Conservation (phyloP, 108 stramenopile species). For the Hondaea fermentalgiana region DNA sequence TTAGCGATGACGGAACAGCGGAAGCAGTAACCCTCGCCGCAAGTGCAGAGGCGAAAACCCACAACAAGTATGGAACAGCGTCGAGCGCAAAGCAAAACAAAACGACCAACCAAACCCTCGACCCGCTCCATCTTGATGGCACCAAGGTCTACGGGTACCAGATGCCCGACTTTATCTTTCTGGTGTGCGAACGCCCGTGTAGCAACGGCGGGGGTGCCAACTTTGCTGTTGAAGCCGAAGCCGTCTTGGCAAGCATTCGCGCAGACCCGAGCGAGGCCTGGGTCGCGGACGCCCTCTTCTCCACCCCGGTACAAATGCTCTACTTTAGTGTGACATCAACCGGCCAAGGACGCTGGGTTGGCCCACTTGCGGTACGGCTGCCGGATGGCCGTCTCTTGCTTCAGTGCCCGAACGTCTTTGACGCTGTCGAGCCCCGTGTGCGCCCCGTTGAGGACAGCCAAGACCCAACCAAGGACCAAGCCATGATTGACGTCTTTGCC, state of each 20-base stretch:
- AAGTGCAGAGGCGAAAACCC: not conserved
- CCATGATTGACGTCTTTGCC: not conserved
- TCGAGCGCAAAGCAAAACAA: not conserved
- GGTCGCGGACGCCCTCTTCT: not conserved
- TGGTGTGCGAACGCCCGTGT: not conserved
- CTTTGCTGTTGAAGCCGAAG: not conserved
- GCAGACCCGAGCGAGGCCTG: not conserved
- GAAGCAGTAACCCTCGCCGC: not conserved
- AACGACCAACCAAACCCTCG: not conserved
- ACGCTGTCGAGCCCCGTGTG: not conserved
- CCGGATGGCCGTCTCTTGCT: not conserved
- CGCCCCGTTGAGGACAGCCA: not conserved
- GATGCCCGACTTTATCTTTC: not conserved
- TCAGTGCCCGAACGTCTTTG: not conserved
- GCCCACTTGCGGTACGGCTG: not conserved
- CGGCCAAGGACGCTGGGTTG: not conserved
- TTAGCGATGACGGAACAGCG: not conserved
- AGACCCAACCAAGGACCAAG: not conserved
- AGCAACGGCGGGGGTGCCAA: not conserved
- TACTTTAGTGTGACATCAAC: not conserved
- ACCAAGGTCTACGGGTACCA: constrained; percentile 4
- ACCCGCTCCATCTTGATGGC: not conserved
- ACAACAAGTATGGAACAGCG: not conserved
- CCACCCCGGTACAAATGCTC: not conserved
- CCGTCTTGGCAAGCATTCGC: not conserved